Conservation (phyloP, 2,329 filamentous ascomycete species). For the Penicillium sp. region DNA sequence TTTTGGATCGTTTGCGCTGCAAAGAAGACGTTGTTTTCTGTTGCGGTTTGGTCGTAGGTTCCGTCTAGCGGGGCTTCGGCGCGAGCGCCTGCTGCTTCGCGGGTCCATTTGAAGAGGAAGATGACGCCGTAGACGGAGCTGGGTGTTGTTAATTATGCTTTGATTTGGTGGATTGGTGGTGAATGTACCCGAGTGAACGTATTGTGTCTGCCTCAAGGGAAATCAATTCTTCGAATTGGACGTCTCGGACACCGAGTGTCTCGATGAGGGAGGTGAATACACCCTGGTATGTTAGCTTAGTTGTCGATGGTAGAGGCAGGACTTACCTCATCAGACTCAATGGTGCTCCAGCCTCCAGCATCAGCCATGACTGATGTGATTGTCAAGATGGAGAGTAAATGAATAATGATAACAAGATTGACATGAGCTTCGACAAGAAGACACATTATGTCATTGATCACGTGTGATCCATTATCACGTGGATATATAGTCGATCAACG, state of each 20-base stretch:
- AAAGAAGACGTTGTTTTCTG: conserved; percentile 74
- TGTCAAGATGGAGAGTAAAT: too few species aligned
- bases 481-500: too few species aligned
- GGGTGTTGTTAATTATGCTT: conserved; percentile 6
- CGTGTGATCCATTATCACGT: too few species aligned
- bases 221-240: conserved; percentile 95
- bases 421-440: too few species aligned
- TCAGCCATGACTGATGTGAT: conserved; percentile 48
- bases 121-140: conserved; percentile 90
- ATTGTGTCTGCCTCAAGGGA: conserved; percentile 68
- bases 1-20: conserved; percentile 97
- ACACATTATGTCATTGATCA: conserved; percentile 13
- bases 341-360: conserved; percentile 80
- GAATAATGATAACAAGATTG: too few species aligned
- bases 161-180: conserved; percentile 1
- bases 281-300: conserved; percentile 51
- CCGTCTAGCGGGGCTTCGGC: conserved; percentile 70
- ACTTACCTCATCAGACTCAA: conserved; percentile 88
- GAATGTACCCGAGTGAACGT: conserved; percentile 36
- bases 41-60: conserved; percentile 67
- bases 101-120: conserved; percentile 87
- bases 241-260: conserved; percentile 80
- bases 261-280: conserved; percentile 97
- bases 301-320: neutral
- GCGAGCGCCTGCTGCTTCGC: conserved; percentile 58